Percentiles rank a stretch among this genome's conserved stretches.
Evolutionary conservation across 768 basidiomycete genomes (phyloP).

Genomic region (Lactarius vividus): DNA sequence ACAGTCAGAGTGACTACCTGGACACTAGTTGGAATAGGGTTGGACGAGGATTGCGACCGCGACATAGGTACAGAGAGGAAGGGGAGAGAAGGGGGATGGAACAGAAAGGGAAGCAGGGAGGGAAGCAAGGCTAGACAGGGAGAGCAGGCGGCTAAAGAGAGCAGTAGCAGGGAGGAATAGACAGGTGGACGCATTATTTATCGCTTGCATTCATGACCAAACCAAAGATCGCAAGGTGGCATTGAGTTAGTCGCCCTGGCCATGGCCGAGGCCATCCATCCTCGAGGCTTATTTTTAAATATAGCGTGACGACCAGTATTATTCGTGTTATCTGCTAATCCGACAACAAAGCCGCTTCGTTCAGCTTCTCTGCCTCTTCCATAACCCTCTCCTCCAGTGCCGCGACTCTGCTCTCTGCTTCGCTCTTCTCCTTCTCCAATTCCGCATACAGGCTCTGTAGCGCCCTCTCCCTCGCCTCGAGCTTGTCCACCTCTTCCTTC

Average conservation of each 20-base stretch:
- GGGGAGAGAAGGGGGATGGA: not conserved
- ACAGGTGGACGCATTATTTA: slow-evolving; percentile 6
- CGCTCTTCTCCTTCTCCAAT: slow-evolving; percentile 65
- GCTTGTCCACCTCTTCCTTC: slow-evolving; percentile 80
- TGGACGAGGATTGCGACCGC: not conserved
- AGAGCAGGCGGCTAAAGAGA: not conserved
- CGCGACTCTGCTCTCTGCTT: slow-evolving; percentile 55
- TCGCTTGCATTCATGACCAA: not conserved
- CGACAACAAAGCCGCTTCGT: slow-evolving; percentile 65
- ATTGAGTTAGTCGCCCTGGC: not conserved
- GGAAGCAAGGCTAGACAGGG: slow-evolving; percentile 3
- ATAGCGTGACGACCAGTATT: not conserved
- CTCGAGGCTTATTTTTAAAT: too few species aligned
- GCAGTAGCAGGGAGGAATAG: not conserved
- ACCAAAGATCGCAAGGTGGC: not conserved
- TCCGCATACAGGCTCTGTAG: slow-evolving; percentile 87
- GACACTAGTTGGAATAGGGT: not conserved
- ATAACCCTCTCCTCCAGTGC: slow-evolving; percentile 83
- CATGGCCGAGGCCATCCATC: not conserved
- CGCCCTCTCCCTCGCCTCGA: slow-evolving; percentile 72
- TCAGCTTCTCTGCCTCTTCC: slow-evolving; percentile 77
- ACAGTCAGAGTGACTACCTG: slow-evolving; percentile 22
- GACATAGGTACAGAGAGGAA: not conserved
- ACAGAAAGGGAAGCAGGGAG: not conserved
- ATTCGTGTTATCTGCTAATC: not conserved